A percentile compares a stretch with the other conserved stretches of the same genome.
These are phyloP conservation scores for Obba rivulosa DNA, from an alignment of 768 basidiomycete species.

Conservation along the genomic window DNA sequence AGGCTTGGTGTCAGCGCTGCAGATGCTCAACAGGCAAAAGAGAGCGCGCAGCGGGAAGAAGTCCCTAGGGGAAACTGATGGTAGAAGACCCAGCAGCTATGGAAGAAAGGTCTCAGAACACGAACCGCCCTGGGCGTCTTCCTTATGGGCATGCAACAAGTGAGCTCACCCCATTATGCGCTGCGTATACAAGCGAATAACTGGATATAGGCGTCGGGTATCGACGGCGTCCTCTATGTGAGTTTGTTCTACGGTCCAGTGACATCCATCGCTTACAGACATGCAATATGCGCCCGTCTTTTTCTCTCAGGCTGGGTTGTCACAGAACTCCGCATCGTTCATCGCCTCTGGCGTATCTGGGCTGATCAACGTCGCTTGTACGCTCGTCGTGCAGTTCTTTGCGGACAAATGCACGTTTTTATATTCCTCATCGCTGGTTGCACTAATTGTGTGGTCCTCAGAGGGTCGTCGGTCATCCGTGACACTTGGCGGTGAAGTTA, in stretches of 20 bases:
- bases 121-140: conserved; percentile 38
- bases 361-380: conserved; percentile 35
- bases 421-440: background rate
- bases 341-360: conserved; percentile 47
- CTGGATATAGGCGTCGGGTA: background rate
- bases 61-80: conserved; percentile 4
- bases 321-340: conserved; percentile 40
- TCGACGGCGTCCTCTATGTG: conserved; percentile 30
- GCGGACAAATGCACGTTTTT: conserved; percentile 32
- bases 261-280: background rate
- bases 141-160: conserved; percentile 40
- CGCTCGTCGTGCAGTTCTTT: conserved; percentile 32
- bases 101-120: conserved; percentile 22
- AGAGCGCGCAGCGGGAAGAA: conserved; percentile 17
- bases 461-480: conserved; percentile 33
- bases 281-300: conserved; percentile 40
- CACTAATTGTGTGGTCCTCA: conserved; percentile 5
- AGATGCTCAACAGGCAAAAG: conserved; percentile 26
- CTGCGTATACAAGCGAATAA: too few species aligned
- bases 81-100: conserved; percentile 18
- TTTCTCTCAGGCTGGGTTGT: conserved; percentile 48
- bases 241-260: conserved; percentile 4
- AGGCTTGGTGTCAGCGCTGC: conserved; percentile 19
- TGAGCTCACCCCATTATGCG: conserved; percentile 10
- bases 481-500: conserved; percentile 38